These are phyloP conservation scores for Ustilago curta DNA, from an alignment of 1,284 basidiomycete genomes.

Conservation along the genomic window DNA sequence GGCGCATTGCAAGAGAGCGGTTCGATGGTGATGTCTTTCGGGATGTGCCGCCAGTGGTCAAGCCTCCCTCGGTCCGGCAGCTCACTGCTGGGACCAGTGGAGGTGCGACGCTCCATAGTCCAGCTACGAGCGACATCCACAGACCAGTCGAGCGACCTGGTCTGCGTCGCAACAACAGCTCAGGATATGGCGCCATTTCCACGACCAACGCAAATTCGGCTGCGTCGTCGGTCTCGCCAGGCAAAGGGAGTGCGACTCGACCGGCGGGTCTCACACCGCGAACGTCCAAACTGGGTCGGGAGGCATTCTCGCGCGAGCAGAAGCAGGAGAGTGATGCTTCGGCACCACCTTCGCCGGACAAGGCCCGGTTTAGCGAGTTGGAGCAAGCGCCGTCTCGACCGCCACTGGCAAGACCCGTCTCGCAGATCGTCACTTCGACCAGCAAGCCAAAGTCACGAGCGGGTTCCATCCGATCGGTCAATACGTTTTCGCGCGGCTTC, in stretches of 20 bases:
- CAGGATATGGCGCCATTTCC: slow-evolving; percentile 25
- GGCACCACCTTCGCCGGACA: slow-evolving; percentile 18
- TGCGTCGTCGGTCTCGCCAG: slow-evolving; percentile 43
- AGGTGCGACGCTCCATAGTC: slow-evolving; percentile 21
- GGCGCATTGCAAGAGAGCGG: slow-evolving; percentile 56
- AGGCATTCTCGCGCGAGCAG: slow-evolving; percentile 33
- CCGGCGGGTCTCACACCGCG: slow-evolving; percentile 8
- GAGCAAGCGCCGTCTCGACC: slow-evolving; percentile 19
- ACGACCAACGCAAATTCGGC: slow-evolving; percentile 32
- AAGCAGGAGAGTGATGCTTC: slow-evolving; percentile 14
- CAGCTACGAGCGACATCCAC: slow-evolving; percentile 33
- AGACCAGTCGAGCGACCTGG: slow-evolving; percentile 35
- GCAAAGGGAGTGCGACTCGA: slow-evolving; percentile 18
- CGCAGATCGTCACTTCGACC: slow-evolving; percentile 34
- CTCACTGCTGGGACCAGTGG: not conserved
- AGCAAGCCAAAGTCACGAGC: slow-evolving; percentile 41
- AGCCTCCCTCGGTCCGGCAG: slow-evolving; percentile 16
- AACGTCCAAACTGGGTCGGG: slow-evolving; percentile 29
- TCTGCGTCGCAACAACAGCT: slow-evolving; percentile 43
- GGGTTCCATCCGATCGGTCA: slow-evolving; percentile 53
- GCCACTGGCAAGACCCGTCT: slow-evolving; percentile 29
- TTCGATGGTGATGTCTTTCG: slow-evolving; percentile 63
- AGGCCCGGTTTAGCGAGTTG: slow-evolving; percentile 24
- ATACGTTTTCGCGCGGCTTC: slow-evolving; percentile 48
- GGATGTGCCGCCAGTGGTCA: slow-evolving; percentile 36